Evolutionary conservation across 805 yeast species (phyloP).

Genomic region (Saccharomycopsis fodiens): DNA sequence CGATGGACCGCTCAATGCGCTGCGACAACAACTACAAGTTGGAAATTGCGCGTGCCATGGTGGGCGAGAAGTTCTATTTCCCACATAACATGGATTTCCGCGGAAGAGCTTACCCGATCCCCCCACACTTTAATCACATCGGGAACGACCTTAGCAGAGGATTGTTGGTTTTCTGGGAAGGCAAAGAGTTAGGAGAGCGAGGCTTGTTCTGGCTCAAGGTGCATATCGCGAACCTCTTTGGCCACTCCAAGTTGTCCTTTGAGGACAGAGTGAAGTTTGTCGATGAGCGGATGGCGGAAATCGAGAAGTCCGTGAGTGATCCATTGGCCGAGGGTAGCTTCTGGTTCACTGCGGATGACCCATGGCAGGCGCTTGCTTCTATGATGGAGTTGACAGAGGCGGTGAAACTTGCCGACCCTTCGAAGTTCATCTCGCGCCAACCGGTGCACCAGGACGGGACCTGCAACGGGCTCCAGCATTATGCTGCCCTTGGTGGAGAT

Average conservation of each 20-base stretch:
- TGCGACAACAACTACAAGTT: constrained; percentile 91
- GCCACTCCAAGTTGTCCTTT: constrained; percentile 66
- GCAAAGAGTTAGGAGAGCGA: constrained; percentile 52
- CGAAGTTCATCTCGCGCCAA: constrained; percentile 56
- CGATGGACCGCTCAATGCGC: constrained; percentile 72
- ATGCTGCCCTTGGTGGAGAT: constrained; percentile 85
- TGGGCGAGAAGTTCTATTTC: constrained; percentile 70
- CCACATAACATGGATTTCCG: constrained; percentile 79
- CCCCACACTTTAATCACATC: constrained; percentile 74
- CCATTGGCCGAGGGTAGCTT: constrained; percentile 53
- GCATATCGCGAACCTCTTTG: constrained; percentile 66
- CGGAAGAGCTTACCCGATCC: constrained; percentile 77
- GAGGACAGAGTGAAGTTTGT: constrained; percentile 54
- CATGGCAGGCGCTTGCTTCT: constrained; percentile 74
- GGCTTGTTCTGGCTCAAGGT: constrained; percentile 73
- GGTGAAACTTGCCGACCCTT: constrained; percentile 52
- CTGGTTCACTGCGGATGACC: constrained; percentile 74
- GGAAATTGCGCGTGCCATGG: constrained; percentile 89
- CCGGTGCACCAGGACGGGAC: constrained; percentile 87
- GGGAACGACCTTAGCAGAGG: constrained; percentile 77
- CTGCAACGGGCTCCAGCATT: constrained; percentile 80
- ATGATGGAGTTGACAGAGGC: constrained; percentile 64
- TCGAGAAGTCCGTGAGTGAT: constrained; percentile 50
- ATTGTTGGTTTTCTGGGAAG: constrained; percentile 68
- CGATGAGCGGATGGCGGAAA: constrained; percentile 47